A percentile compares a stretch with the other conserved stretches of the same genome.
Conservation (phyloP, 148 eudicot genomes). For the Silene uniflora region DNA sequence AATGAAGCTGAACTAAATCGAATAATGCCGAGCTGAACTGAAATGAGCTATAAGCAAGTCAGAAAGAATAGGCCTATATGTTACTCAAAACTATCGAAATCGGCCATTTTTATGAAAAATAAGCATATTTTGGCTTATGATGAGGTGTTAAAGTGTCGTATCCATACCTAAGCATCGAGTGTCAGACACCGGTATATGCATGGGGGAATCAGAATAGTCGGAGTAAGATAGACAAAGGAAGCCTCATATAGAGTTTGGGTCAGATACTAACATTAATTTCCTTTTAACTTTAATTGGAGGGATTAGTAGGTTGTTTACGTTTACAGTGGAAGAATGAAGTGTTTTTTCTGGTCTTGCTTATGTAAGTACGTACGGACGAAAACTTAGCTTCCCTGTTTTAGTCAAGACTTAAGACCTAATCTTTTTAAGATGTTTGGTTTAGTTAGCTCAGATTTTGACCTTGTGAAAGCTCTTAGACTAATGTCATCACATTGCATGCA, state of each 20-base stretch:
- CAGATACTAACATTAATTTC: neutral
- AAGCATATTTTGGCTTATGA: too few species aligned
- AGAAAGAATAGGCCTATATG: too few species aligned
- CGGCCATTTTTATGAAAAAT: too few species aligned
- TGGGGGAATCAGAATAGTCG: too few species aligned
- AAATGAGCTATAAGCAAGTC: too few species aligned
- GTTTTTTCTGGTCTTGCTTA: conserved; percentile 1
- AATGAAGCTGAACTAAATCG: too few species aligned
- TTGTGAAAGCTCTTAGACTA: neutral
- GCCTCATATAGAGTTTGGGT: conserved; percentile 9
- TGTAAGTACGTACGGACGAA: conserved; percentile 7
- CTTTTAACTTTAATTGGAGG: conserved; percentile 3
- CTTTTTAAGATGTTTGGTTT: conserved; percentile 10
- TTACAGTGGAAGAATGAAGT: conserved; percentile 13
- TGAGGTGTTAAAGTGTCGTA: too few species aligned
- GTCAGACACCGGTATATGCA: too few species aligned
- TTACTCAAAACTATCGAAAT: too few species aligned
- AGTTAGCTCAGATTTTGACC: conserved; percentile 11
- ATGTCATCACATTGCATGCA: conserved; percentile 10
- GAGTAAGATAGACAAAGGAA: neutral
- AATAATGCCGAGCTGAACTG: too few species aligned
- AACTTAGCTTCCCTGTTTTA: conserved; percentile 1
- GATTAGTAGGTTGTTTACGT: conserved; percentile 3
- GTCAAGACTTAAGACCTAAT: conserved; percentile 9
- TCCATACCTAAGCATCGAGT: too few species aligned